Base-by-base conservation (phyloP, 169 alveolate genomes). In the Besnoitia besnoiti region DNA sequence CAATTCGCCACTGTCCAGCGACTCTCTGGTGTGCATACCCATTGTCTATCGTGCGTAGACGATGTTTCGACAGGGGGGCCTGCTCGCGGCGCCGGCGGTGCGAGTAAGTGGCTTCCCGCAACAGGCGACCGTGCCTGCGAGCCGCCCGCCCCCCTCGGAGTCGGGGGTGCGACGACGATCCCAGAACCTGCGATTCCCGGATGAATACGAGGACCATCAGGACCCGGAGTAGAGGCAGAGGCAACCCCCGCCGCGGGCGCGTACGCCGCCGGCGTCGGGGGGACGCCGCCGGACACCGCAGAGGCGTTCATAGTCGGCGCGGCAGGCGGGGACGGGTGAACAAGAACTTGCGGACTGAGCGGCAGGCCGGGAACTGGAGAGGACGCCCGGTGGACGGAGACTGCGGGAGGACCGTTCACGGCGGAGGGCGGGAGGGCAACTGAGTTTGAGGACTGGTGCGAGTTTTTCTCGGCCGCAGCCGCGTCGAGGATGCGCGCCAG, bases 101-200 rank as follows among this genome's bases (percentile, higher is more conserved):
- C 46, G 14, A 73, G n/a, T 0, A 14, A 30, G 24, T 30, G 30
- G 30, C 30, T 16, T 5, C n/a, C 1, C 5, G 82, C n/a, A 39
- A 42, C 24, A 16, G 82, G 79, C 44, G 33, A 8, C n/a, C n/a
- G n/a, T 62, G 14, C 82, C 47, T 12, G 14, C 0, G 82, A n/a
- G 30, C 82, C n/a, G 16, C 39, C 44, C 46, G 44, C 82, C 5
- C 46, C 24, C n/a, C 82, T 19, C 39, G 82, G 82, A 0, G 82
- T 73, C 27, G 82, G 82, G 44, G 82, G 82, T 16, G 82, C 82
- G 46, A 37, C 82, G 46, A 73, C 82, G 82, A 73, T 73, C n/a
- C 82, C 82, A 8, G 82, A 73, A 16, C 82, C 82, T 10, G 82
- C 46, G 1, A 73, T 73, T 30, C 82, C 82, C 14, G 14, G 46